Evolutionary conservation across 2,329 filamentous ascomycete genomes (phyloP), one percentile per base, ranked within the genome.

Genomic region (Botrytis byssoidea): DNA sequence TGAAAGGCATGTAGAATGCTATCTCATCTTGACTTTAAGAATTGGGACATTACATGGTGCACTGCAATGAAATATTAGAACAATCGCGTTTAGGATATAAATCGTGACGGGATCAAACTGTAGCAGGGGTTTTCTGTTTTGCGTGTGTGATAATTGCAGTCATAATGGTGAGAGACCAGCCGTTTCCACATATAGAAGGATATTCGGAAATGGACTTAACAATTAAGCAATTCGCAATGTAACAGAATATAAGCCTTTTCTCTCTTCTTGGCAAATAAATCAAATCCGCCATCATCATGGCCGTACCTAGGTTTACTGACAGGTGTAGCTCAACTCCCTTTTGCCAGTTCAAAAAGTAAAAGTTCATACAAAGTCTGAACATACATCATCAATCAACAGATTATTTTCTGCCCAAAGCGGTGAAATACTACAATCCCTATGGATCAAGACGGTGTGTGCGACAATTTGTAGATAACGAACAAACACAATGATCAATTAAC

Each of bases 381-480:
- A 48, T 25, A 25, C 20, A 48, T 48, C 44, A 48, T 48, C 46
- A 48, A 55, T n/a, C 25, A n/a, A 1, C 25, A 55, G 48, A 55
- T 16, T n/a, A n/a, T 35, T 69, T 68, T 69, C 48, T 69, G 66
- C 66, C 51, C 37, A 57, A 57, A 42, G 65, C 65, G 65, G 65
- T 68, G 48, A 68, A 55, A 40, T 14, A 8, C 22, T n/a, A n/a
- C 2, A 40, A 63, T 63, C 14, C 37, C 14, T 29, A n/a, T n/a
- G 16, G n/a, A 57, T n/a, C 16, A 64, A 64, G 1, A 20, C 18
- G 25, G 29, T 51, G 25, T 55, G n/a, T 25, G 48, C 48, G 25
- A 55, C 25, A 55, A n/a, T 16, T 14, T n/a, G 4, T 51, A 51
- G 25, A 55, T n/a, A 46, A 51, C 8, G 12, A n/a, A 40, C 64